phyloP scores from a whole-genome alignment of 1,139 yeast species.

The Suhomyces coccinellae region DNA sequence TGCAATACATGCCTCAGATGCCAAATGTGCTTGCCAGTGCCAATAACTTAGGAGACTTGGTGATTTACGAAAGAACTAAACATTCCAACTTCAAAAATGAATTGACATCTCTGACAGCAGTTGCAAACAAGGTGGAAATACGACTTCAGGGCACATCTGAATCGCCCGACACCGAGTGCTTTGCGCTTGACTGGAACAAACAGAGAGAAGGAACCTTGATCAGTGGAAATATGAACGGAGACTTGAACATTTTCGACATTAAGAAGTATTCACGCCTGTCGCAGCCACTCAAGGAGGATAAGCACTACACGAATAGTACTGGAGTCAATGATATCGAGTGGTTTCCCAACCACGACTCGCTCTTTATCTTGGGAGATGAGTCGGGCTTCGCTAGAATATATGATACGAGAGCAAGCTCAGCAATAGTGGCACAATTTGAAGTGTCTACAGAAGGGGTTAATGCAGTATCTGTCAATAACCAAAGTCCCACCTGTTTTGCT shows the following conservation, averaged over 20 bases:
- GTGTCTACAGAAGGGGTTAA: conserved; percentile 56
- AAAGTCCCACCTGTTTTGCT: conserved; percentile 55
- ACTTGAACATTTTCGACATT: conserved; percentile 37
- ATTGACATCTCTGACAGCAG: conserved; percentile 28
- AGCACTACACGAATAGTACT: conserved; percentile 9
- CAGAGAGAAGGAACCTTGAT: conserved; percentile 39
- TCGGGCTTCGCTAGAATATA: conserved; percentile 46
- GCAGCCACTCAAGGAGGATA: conserved; percentile 2
- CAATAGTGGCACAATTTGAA: conserved; percentile 25
- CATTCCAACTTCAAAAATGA: conserved; percentile 45
- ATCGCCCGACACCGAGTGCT: conserved; percentile 28
- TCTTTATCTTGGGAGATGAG: conserved; percentile 62
- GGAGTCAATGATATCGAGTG: conserved; percentile 68
- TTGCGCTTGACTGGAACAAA: conserved; percentile 48
- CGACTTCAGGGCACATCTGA: conserved; percentile 18
- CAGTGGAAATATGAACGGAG: conserved; percentile 41
- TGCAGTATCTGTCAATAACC: conserved; percentile 62
- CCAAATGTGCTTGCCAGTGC: conserved; percentile 46
- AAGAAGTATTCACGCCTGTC: conserved; percentile 16
- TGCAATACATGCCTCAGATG: conserved; percentile 44
- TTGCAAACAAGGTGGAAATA: conserved; percentile 33
- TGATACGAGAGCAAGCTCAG: conserved; percentile 38
- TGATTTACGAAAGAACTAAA: conserved; percentile 53
- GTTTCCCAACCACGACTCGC: conserved; percentile 57
- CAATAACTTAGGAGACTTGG: conserved; percentile 42